Evolutionary conservation across 164 flowering plant genomes (phyloP).

Genomic region (Vitis rupestris): DNA sequence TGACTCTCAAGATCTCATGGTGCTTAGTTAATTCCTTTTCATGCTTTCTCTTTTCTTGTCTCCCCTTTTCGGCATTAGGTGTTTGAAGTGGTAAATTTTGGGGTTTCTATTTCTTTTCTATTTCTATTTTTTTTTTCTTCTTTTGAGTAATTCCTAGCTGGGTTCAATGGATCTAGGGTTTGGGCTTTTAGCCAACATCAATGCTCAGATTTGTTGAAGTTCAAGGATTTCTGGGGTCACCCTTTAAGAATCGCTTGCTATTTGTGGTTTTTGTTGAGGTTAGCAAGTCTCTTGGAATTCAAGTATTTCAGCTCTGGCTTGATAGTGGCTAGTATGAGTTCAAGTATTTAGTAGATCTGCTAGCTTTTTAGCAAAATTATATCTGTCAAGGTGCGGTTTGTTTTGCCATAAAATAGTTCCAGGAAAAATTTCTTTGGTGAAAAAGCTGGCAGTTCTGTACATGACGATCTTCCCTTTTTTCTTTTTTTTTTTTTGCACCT

Average conservation of each 20-base stretch:
- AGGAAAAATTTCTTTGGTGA: too few species aligned
- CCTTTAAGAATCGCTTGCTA: not conserved
- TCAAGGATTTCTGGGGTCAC: not conserved
- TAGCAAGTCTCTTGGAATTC: constrained; percentile 1
- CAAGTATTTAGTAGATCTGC: not conserved
- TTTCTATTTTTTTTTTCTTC: too few species aligned
- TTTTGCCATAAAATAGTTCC: too few species aligned
- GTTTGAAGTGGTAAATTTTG: not conserved
- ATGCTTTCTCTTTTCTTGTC: not conserved
- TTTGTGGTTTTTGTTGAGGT: not conserved
- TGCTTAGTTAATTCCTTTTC: not conserved
- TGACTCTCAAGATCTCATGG: not conserved
- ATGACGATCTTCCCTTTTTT: not conserved
- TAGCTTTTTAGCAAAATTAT: not conserved
- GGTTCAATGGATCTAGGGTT: constrained; percentile 4
- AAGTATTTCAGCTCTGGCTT: not conserved
- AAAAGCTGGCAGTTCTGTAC: too few species aligned
- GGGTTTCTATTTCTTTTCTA: too few species aligned
- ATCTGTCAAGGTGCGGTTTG: too few species aligned
- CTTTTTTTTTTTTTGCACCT: not conserved
- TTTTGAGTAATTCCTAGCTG: not conserved
- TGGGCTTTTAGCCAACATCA: not conserved
- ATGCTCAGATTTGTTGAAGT: not conserved
- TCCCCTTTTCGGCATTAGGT: not conserved
- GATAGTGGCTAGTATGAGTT: not conserved